A percentile compares a stretch with the other conserved stretches of the same genome.
Evolutionary conservation across 108 stramenopile genomes (phyloP).

Genomic region (Nannochloropsis oceanica): DNA sequence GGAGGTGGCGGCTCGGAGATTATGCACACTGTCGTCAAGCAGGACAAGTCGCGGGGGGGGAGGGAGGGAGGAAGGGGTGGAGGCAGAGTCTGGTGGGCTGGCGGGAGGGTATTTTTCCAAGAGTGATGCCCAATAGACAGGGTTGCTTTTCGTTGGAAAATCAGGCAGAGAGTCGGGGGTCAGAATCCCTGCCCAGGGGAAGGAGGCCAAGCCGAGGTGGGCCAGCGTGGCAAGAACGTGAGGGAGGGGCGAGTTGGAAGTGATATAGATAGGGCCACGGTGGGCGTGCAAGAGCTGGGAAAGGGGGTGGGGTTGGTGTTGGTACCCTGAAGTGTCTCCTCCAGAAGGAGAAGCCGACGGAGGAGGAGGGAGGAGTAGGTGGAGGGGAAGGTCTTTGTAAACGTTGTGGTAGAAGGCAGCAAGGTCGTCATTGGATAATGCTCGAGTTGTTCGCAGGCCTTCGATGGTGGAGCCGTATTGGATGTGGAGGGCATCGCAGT

Average conservation of each 20-base stretch:
- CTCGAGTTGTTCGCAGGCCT: background rate
- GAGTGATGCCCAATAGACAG: background rate
- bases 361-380: background rate
- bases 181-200: constrained; percentile 30
- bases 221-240: constrained; percentile 48
- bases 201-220: constrained; percentile 42
- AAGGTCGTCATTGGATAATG: background rate
- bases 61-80: background rate
- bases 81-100: background rate
- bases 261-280: constrained; percentile 45
- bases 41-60: background rate
- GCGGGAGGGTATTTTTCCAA: background rate
- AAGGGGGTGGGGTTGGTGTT: background rate
- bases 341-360: background rate
- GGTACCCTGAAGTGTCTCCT: constrained; percentile 1
- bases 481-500: background rate
- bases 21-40: constrained; percentile 29
- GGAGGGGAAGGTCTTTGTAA: constrained; percentile 46
- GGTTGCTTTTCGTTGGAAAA: constrained; percentile 12
- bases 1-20: constrained; percentile 26
- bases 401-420: constrained; percentile 45
- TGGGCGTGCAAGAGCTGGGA: background rate
- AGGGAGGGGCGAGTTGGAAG: constrained; percentile 57
- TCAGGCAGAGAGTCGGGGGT: constrained; percentile 48
- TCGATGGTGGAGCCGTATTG: background rate